Percentiles rank a stretch among this genome's conserved stretches.
Conservation (phyloP, 306 rosid genomes). For the Cajanus cajan region DNA sequence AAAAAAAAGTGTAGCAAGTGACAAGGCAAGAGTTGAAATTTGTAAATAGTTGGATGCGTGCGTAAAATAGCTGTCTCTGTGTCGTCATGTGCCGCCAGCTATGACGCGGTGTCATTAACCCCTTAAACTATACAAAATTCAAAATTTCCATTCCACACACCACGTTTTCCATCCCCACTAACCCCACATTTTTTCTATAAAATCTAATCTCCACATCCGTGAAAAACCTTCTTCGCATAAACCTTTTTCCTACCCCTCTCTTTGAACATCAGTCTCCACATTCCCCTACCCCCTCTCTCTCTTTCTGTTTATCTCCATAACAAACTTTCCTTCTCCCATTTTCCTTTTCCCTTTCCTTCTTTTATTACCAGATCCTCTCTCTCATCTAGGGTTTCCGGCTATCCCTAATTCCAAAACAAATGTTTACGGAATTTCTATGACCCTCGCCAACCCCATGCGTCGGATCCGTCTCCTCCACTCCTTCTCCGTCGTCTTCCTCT, state of each 20-base stretch:
- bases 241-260: not conserved
- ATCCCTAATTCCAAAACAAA: not conserved
- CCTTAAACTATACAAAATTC: not conserved
- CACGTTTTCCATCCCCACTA: conserved; percentile 25
- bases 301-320: not conserved
- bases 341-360: not conserved
- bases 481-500: conserved; percentile 50
- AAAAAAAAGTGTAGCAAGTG: too few species aligned
- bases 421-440: conserved; percentile 45
- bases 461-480: conserved; percentile 47
- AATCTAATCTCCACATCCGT: fast-evolving
- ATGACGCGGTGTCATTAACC: not conserved
- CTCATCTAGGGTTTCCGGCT: conserved; percentile 5
- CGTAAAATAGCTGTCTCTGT: not conserved
- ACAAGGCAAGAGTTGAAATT: too few species aligned
- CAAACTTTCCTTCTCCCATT: not conserved
- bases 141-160: not conserved
- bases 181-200: conserved; percentile 16
- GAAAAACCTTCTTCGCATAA: not conserved
- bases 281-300: not conserved
- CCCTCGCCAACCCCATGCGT: conserved; percentile 33
- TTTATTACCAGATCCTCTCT: not conserved
- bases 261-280: not conserved
- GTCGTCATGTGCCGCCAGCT: not conserved
- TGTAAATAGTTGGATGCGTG: not conserved